Evolutionary conservation across 176 grass and related monocot genomes (phyloP), one percentile per base, ranked within the genome.

Genomic region (Zea luxurians): DNA sequence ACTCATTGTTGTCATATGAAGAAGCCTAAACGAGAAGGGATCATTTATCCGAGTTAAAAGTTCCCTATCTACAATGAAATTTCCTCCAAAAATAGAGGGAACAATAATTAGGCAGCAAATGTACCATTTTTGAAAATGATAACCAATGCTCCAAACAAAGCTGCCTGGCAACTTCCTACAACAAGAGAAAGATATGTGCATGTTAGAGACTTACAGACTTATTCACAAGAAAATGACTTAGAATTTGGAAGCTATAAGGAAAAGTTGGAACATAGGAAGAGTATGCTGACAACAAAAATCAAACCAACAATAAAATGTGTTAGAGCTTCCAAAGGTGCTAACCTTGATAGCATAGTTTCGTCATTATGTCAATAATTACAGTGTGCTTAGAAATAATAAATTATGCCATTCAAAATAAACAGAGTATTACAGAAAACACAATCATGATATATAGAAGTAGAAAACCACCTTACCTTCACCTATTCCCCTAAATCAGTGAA

Each of bases 101-200:
- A 38, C 17, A 77, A 37, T 27, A 66, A 66, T 48, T 75, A 83
- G 64, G 53, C 44, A 83, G 62, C 7, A 70, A 74, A 84, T 41
- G 27, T 73, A 97, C 95, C 90, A 90, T 94, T 91, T 92, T 97
- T 44, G 91, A 97, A 85, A 97, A 97, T 59, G 85, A 94, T 79
- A 97, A 77, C 38, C 86, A 83, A 82, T 97, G 89, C 64, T 89
- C 89, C 74, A 92, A 53, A 84, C 95, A 97, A 65, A 97, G 85
- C 77, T 97, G 95, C 77, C 91, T 94, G 40, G 89, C 91, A 87
- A 97, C 94, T 94, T 97, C 91, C 95, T 97, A 72, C 15, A 81
- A 55, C 53, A 71, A 8, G 17, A 17, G 62, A 66, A 45, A 53
- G 44, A 17, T 52, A 53, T 50, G n/a, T 50, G 64, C 18, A 70